A percentile compares a stretch with the other conserved stretches of the same genome.
These are phyloP conservation scores for Brettanomyces bruxellensis DNA, from an alignment of 805 yeast species.

Conservation along the genomic window DNA sequence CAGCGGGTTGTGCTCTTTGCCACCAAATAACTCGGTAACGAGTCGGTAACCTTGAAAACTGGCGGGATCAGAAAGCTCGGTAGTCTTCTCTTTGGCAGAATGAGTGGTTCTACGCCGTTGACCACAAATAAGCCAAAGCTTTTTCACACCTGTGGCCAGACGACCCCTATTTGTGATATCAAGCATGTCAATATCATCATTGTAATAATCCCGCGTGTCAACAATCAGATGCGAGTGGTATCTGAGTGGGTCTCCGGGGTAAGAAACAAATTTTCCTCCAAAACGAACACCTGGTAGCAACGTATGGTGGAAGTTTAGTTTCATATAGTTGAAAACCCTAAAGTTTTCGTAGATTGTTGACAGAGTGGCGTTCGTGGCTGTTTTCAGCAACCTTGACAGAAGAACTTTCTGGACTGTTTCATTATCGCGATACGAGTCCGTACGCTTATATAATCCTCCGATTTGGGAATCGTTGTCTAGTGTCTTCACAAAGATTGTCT, in stretches of 20 bases:
- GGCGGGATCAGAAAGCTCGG: constrained; percentile 10
- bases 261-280: constrained; percentile 83
- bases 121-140: constrained; percentile 60
- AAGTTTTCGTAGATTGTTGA: constrained; percentile 10
- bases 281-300: constrained; percentile 80
- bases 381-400: constrained; percentile 2
- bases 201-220: constrained; percentile 36
- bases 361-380: background rate
- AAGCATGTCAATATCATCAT: constrained; percentile 45
- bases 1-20: background rate
- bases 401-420: background rate
- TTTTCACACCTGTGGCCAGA: constrained; percentile 86
- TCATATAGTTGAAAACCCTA: constrained; percentile 13
- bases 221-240: constrained; percentile 84
- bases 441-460: background rate
- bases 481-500: constrained; percentile 13
- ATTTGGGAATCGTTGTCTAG: constrained; percentile 8
- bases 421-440: background rate
- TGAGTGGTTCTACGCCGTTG: constrained; percentile 3
- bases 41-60: constrained; percentile 1
- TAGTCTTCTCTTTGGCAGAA: background rate
- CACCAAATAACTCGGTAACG: background rate
- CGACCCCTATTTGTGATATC: constrained; percentile 80
- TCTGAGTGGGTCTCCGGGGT: constrained; percentile 90
- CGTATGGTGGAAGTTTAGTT: constrained; percentile 29